Percentiles rank a stretch among this genome's conserved stretches.
Conservation (phyloP, 352 stramenopile genomes). For the Pythium myriotylum region DNA sequence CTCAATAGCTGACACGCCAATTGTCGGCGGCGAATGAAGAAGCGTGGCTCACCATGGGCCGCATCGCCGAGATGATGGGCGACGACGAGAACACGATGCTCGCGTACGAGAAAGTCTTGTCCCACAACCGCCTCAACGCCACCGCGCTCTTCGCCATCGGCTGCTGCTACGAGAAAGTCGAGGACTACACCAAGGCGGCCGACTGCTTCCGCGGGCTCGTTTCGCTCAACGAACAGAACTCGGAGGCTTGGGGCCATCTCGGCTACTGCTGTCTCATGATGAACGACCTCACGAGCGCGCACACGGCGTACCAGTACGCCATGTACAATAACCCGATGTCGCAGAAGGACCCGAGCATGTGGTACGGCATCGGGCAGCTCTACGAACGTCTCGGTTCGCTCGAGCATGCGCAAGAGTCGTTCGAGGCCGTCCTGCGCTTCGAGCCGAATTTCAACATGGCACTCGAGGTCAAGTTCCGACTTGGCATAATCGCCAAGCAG, state of each 20-base stretch:
- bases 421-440: slow-evolving; percentile 83
- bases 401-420: slow-evolving; percentile 85
- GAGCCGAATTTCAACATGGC: slow-evolving; percentile 89
- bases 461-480: slow-evolving; percentile 84
- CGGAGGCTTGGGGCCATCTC: slow-evolving; percentile 82
- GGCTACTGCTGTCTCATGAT: slow-evolving; percentile 91
- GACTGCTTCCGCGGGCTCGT: slow-evolving; percentile 87
- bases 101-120: slow-evolving; percentile 87
- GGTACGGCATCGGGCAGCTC: slow-evolving; percentile 87
- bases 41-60: slow-evolving; percentile 78
- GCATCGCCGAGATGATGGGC: slow-evolving; percentile 90
- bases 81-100: slow-evolving; percentile 89
- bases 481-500: slow-evolving; percentile 87
- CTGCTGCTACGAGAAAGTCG: slow-evolving; percentile 86
- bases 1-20: slow-evolving; percentile 61
- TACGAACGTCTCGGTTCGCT: slow-evolving; percentile 84
- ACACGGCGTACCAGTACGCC: slow-evolving; percentile 88
- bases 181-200: slow-evolving; percentile 87
- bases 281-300: slow-evolving; percentile 86
- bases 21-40: slow-evolving; percentile 82
- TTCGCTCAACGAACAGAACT: slow-evolving; percentile 84
- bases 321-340: slow-evolving; percentile 91
- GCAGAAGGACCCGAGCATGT: slow-evolving; percentile 87
- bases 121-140: slow-evolving; percentile 86
- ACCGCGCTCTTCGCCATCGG: slow-evolving; percentile 83